phyloP scores from a whole-genome alignment of 164 flowering plant species.

The Aristolochia contorta region DNA sequence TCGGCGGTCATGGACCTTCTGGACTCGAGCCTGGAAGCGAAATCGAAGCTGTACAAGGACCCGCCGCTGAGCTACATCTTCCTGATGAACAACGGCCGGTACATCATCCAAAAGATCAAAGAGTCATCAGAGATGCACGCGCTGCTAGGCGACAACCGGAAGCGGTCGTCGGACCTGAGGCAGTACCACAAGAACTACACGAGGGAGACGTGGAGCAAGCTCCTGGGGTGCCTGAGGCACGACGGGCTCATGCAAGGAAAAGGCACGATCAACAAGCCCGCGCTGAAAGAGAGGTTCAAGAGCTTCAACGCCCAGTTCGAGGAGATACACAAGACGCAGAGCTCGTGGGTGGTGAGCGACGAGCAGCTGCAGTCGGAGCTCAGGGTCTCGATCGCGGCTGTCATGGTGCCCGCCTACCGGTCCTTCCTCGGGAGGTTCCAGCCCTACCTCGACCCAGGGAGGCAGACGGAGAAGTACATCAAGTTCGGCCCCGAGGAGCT shows the following conservation, averaged over 20 bases:
- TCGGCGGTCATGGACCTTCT: slow-evolving; percentile 49
- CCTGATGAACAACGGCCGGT: slow-evolving; percentile 87
- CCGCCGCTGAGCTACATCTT: slow-evolving; percentile 51
- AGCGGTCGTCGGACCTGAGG: slow-evolving; percentile 51
- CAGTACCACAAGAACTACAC: slow-evolving; percentile 72
- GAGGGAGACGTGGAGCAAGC: slow-evolving; percentile 70
- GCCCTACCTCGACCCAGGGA: slow-evolving; percentile 49
- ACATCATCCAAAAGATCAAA: slow-evolving; percentile 71
- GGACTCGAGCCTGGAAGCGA: slow-evolving; percentile 47
- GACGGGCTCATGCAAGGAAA: slow-evolving; percentile 42
- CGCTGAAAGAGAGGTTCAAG: slow-evolving; percentile 76
- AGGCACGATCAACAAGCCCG: slow-evolving; percentile 52
- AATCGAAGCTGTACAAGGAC: slow-evolving; percentile 67
- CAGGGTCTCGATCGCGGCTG: slow-evolving; percentile 61
- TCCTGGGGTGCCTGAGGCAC: slow-evolving; percentile 42
- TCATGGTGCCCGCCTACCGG: slow-evolving; percentile 82
- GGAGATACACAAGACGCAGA: slow-evolving; percentile 74
- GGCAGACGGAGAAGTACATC: slow-evolving; percentile 66
- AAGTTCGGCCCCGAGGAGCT: slow-evolving; percentile 88
- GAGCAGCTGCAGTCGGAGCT: slow-evolving; percentile 87
- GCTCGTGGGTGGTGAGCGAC: slow-evolving; percentile 82
- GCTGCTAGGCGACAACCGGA: slow-evolving; percentile 48
- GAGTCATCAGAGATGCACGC: slow-evolving; percentile 49
- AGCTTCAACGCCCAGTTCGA: slow-evolving; percentile 60
- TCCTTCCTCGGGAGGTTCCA: slow-evolving; percentile 69